phyloP scores from a whole-genome alignment of 1,284 basidiomycete species.

The Jaminaea rosea region DNA sequence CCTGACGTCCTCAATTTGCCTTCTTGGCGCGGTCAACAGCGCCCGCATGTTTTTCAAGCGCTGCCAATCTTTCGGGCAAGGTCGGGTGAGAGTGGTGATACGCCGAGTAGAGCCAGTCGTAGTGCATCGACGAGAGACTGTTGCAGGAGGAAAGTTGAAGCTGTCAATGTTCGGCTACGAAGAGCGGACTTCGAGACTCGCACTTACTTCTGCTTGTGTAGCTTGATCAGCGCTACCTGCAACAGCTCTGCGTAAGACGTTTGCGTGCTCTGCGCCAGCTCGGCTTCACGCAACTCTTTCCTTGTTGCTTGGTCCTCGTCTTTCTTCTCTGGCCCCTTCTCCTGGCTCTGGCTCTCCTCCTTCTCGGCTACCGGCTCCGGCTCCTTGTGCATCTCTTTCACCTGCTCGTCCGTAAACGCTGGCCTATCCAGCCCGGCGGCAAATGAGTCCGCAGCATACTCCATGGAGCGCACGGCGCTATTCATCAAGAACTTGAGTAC shows the following conservation, averaged over 20 bases:
- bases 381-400: neutral
- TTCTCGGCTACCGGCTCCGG: neutral
- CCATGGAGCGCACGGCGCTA: constrained; percentile 32
- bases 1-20: too few relatives aligned
- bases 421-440: neutral
- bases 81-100: constrained; percentile 45
- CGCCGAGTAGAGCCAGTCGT: constrained; percentile 42
- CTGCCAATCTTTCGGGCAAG: constrained; percentile 30
- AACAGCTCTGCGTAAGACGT: constrained; percentile 36
- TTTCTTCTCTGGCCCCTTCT: constrained; percentile 9
- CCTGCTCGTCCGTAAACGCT: neutral
- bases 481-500: constrained; percentile 38
- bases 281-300: constrained; percentile 7
- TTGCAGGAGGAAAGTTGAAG: neutral
- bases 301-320: constrained; percentile 7
- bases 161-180: too few relatives aligned
- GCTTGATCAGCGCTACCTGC: constrained; percentile 37
- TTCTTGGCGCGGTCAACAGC: too few relatives aligned
- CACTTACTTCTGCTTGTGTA: constrained; percentile 41
- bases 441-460: constrained; percentile 36
- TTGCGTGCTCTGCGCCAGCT: constrained; percentile 6
- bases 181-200: neutral
- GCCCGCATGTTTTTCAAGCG: too few relatives aligned
- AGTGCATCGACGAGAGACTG: constrained; percentile 41
- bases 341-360: neutral